Evolutionary conservation across 2,329 filamentous ascomycete genomes (phyloP).

Genomic region (Sporothrix globosa): DNA sequence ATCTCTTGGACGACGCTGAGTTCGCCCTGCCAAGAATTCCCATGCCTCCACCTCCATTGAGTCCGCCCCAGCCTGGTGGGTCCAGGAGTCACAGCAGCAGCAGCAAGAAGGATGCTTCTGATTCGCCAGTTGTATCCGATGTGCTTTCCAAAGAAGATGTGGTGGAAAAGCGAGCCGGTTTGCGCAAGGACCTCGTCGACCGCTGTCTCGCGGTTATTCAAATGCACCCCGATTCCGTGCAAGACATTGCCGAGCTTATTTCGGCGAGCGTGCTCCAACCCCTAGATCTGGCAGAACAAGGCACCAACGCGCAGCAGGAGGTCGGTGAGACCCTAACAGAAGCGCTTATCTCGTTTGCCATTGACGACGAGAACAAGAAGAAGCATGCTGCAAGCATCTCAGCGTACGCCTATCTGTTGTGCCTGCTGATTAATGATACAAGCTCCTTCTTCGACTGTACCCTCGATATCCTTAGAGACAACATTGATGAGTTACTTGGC

Average conservation of each 20-base stretch:
- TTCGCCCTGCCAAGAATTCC: not conserved
- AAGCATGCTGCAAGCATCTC: constrained; percentile 67
- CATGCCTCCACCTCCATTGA: constrained; percentile 7
- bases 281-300: constrained; percentile 53
- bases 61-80: not conserved
- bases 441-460: constrained; percentile 76
- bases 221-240: constrained; percentile 82
- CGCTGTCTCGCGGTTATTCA: constrained; percentile 88
- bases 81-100: not conserved
- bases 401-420: constrained; percentile 89
- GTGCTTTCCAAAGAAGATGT: constrained; percentile 69
- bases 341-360: constrained; percentile 72
- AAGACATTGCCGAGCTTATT: constrained; percentile 88
- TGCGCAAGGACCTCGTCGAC: constrained; percentile 80
- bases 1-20: constrained; percentile 10
- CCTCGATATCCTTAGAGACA: constrained; percentile 73
- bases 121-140: constrained; percentile 39
- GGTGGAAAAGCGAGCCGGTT: constrained; percentile 70
- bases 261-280: constrained; percentile 66
- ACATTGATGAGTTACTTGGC: constrained; percentile 72
- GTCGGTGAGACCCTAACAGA: constrained; percentile 82
- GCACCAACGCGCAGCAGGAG: constrained; percentile 58
- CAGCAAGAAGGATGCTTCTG: constrained; percentile 21
- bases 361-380: constrained; percentile 67
- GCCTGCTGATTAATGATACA: constrained; percentile 80